Evolutionary conservation across 345 rosid genomes (phyloP).

Genomic region (Euphorbia lathyris): DNA sequence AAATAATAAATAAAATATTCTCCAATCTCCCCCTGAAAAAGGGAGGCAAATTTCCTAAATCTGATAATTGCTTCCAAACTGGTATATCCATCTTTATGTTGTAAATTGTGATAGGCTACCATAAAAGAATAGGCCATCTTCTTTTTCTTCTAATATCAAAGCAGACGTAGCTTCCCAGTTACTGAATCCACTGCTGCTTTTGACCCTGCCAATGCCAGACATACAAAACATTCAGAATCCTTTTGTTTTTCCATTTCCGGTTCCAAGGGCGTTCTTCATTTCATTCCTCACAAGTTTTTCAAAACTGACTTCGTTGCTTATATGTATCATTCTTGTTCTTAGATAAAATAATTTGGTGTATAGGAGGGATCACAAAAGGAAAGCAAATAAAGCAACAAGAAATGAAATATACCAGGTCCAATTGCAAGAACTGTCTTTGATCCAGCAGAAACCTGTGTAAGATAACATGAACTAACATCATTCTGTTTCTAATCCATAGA

Average conservation of each 20-base stretch:
- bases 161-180: slow-evolving; percentile 66
- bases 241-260: not conserved
- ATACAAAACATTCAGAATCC: slow-evolving; percentile 6
- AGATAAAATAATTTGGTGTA: not conserved
- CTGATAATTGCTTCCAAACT: not conserved
- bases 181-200: slow-evolving; percentile 63
- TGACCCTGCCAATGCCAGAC: slow-evolving; percentile 55
- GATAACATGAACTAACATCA: not conserved
- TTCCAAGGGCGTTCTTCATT: not conserved
- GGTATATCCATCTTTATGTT: not conserved
- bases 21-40: not conserved
- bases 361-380: not conserved
- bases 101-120: not conserved
- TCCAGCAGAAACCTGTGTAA: slow-evolving; percentile 69
- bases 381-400: slow-evolving; percentile 3
- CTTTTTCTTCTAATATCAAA: slow-evolving; percentile 33
- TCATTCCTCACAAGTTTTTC: no score
- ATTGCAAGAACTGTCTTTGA: slow-evolving; percentile 85
- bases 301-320: no score
- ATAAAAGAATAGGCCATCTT: not conserved
- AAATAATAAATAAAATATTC: not conserved
- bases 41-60: not conserved
- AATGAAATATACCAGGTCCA: slow-evolving; percentile 65
- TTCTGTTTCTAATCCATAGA: not conserved
- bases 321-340: not conserved